Conservation (phyloP, 805 yeast genomes). For the Candida hungchunana region DNA sequence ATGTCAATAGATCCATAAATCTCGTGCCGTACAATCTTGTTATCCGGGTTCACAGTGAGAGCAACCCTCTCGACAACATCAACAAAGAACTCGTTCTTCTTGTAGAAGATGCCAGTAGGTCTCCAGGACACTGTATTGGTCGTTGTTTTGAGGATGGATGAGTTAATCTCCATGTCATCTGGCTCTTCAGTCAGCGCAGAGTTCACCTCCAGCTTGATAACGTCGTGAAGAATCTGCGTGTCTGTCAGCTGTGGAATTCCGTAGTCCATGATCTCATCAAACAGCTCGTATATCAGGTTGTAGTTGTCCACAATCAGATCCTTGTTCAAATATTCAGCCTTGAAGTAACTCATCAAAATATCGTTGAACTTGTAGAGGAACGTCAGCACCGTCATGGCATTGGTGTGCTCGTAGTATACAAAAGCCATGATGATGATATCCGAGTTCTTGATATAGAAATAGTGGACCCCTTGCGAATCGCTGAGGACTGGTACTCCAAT, state of each 20-base stretch:
- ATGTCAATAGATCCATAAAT: constrained; percentile 71
- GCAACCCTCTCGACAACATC: constrained; percentile 77
- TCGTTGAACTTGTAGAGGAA: constrained; percentile 48
- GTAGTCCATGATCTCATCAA: constrained; percentile 86
- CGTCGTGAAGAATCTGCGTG: constrained; percentile 70
- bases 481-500: constrained; percentile 34
- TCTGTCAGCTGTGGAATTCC: constrained; percentile 87
- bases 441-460: constrained; percentile 48
- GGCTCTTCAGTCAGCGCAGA: constrained; percentile 4
- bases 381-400: constrained; percentile 53
- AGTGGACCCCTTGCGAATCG: constrained; percentile 48
- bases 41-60: constrained; percentile 55
- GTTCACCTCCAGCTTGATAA: constrained; percentile 53
- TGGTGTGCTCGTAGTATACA: constrained; percentile 30
- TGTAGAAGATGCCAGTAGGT: constrained; percentile 82
- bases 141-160: constrained; percentile 71
- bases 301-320: constrained; percentile 69
- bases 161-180: constrained; percentile 40
- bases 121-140: constrained; percentile 87
- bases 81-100: constrained; percentile 84
- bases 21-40: constrained; percentile 59
- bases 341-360: constrained; percentile 43
- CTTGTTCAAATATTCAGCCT: constrained; percentile 37
- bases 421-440: constrained; percentile 33
- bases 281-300: constrained; percentile 70